Percentiles rank a stretch among this genome's conserved stretches.
Evolutionary conservation across 164 flowering plant genomes (phyloP).

Genomic region (Vitis labrusca): DNA sequence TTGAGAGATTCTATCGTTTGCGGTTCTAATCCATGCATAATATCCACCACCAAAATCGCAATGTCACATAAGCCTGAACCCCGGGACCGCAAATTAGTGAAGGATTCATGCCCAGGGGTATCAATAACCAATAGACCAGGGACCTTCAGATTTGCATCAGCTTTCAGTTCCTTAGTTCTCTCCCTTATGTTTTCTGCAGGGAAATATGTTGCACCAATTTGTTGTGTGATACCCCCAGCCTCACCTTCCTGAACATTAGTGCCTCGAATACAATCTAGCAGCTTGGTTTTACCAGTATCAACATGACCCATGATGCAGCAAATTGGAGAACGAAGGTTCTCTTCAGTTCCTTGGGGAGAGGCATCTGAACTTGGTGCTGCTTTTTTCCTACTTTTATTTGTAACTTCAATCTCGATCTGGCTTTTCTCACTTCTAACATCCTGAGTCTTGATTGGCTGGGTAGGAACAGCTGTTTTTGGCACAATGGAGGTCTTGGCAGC

Average conservation of each 20-base stretch:
- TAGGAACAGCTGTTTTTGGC: constrained; percentile 22
- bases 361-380: constrained; percentile 32
- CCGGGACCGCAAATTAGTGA: constrained; percentile 88
- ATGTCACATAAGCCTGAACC: constrained; percentile 98
- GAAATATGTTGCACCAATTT: constrained; percentile 97
- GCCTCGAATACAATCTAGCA: constrained; percentile 93
- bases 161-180: constrained; percentile 92
- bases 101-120: constrained; percentile 98
- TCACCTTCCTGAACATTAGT: constrained; percentile 99
- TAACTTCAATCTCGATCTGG: constrained; percentile 29
- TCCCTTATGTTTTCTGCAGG: constrained; percentile 92
- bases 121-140: constrained; percentile 96
- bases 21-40: constrained; percentile 98
- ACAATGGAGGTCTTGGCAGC: constrained; percentile 18
- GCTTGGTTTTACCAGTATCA: constrained; percentile 98
- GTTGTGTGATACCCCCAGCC: constrained; percentile 99
- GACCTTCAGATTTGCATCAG: constrained; percentile 85
- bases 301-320: constrained; percentile 99
- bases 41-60: constrained; percentile 96
- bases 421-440: constrained; percentile 31
- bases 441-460: constrained; percentile 27
- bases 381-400: constrained; percentile 31
- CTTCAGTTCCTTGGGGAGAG: constrained; percentile 39
- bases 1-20: constrained; percentile 97
- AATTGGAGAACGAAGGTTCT: constrained; percentile 86